Conservation (phyloP, 306 rosid species). For the Citrullus mucosospermus region DNA sequence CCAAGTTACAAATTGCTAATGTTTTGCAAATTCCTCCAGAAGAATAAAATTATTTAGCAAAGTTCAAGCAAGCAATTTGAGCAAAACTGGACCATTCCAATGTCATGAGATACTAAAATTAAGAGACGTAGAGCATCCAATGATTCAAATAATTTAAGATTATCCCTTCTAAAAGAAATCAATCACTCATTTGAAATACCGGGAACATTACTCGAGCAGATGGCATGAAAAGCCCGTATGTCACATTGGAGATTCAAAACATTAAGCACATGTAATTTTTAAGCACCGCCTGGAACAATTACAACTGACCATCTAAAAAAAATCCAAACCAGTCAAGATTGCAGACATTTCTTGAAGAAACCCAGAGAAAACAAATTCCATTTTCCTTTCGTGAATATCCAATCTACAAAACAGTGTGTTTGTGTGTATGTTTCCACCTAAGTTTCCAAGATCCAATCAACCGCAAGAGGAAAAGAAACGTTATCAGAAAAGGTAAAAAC, state of each 20-base stretch:
- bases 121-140: not conserved
- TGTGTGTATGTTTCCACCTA: not conserved
- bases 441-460: constrained; percentile 1
- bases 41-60: not conserved
- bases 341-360: not conserved
- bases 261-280: not conserved
- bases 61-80: not conserved
- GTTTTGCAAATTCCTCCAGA: not conserved
- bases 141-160: not conserved
- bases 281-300: not conserved
- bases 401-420: not conserved
- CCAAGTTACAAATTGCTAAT: not conserved
- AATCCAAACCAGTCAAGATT: not conserved
- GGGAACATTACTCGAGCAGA: not conserved
- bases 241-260: not conserved
- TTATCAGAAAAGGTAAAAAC: not conserved
- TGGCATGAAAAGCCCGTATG: too few species aligned
- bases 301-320: not conserved
- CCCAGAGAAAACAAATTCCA: not conserved
- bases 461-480: not conserved
- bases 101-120: not conserved
- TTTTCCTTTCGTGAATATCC: not conserved
- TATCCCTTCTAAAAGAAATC: not conserved
- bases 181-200: not conserved
- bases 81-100: not conserved